Percentiles rank a stretch among this genome's conserved stretches.
These are phyloP conservation scores for Claviceps capensis DNA, from an alignment of 2,329 filamentous ascomycete species.

Conservation along the genomic window DNA sequence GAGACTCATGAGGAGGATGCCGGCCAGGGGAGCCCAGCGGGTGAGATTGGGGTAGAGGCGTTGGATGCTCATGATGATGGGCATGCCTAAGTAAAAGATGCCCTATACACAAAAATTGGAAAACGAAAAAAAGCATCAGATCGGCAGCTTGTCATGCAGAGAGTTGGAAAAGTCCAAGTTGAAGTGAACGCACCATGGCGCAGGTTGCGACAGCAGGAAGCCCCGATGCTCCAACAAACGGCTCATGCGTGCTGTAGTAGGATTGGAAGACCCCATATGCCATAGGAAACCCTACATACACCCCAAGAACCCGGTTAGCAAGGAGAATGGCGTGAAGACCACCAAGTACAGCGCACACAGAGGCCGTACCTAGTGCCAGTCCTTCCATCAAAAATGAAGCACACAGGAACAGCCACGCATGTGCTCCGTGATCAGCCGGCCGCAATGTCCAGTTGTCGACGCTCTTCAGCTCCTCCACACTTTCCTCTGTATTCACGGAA, in stretches of 20 bases:
- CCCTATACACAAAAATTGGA: slow-evolving; percentile 16
- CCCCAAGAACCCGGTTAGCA: not conserved
- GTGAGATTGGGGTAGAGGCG: slow-evolving; percentile 23
- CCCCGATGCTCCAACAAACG: slow-evolving; percentile 34
- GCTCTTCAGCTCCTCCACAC: slow-evolving; percentile 1
- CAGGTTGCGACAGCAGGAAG: slow-evolving; percentile 48
- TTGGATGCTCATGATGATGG: slow-evolving; percentile 31
- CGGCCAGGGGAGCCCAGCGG: slow-evolving; percentile 24
- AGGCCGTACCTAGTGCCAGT: slow-evolving; percentile 7
- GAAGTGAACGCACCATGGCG: slow-evolving; percentile 27
- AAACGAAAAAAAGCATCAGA: too few relatives aligned
- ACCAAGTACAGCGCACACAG: too few relatives aligned
- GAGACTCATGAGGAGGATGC: slow-evolving; percentile 32
- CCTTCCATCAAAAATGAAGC: slow-evolving; percentile 12
- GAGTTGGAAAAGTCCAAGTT: not conserved
- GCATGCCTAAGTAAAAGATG: slow-evolving; percentile 35
- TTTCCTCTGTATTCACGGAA: not conserved
- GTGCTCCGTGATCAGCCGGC: slow-evolving; percentile 18
- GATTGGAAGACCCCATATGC: slow-evolving; percentile 54
- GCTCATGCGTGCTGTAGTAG: slow-evolving; percentile 43
- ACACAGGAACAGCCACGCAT: slow-evolving; percentile 21
- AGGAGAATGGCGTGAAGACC: too few relatives aligned
- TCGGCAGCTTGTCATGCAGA: too few relatives aligned
- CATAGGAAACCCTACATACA: slow-evolving; percentile 41
- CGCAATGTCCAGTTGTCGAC: not conserved